phyloP scores from a whole-genome alignment of 2,329 filamentous ascomycete genomes.

The Rhinocladiella mackenziei region DNA sequence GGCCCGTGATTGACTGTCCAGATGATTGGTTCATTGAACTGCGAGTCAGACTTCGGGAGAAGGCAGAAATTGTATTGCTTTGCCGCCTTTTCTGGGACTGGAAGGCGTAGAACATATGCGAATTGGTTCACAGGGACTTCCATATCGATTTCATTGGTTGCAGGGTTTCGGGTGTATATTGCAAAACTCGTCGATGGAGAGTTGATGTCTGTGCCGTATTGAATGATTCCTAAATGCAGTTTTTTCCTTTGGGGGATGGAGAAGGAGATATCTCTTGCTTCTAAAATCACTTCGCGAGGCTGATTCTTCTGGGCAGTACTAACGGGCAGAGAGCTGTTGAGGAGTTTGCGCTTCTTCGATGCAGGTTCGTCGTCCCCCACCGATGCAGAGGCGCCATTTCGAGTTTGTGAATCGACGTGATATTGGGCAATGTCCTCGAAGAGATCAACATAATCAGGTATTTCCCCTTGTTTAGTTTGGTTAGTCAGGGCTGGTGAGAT shows the following conservation, averaged over 20 bases:
- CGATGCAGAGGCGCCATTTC: conserved; percentile 5
- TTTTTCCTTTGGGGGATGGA: conserved; percentile 62
- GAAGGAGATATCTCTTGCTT: conserved; percentile 56
- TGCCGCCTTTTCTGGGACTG: conserved; percentile 61
- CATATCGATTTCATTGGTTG: conserved; percentile 52
- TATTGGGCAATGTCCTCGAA: conserved; percentile 51
- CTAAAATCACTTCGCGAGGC: conserved; percentile 35
- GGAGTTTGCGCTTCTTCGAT: conserved; percentile 50
- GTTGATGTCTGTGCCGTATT: conserved; percentile 29
- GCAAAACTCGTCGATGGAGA: conserved; percentile 29
- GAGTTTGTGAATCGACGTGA: conserved; percentile 33
- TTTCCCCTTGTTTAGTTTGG: not conserved
- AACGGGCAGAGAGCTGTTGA: conserved; percentile 34
- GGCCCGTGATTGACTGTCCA: conserved; percentile 57
- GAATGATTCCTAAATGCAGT: conserved; percentile 56
- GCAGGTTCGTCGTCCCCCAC: conserved; percentile 32
- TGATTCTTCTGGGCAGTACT: conserved; percentile 23
- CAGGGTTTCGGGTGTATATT: conserved; percentile 49
- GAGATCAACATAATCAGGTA: conserved; percentile 33
- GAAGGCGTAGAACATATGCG: conserved; percentile 58
- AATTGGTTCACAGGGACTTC: conserved; percentile 36
- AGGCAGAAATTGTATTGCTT: conserved; percentile 61
- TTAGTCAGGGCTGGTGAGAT: not conserved
- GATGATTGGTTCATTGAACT: conserved; percentile 53
- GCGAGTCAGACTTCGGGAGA: conserved; percentile 53